phyloP scores from a whole-genome alignment of 352 stramenopile genomes.

The Aphanomyces cochlioides region DNA sequence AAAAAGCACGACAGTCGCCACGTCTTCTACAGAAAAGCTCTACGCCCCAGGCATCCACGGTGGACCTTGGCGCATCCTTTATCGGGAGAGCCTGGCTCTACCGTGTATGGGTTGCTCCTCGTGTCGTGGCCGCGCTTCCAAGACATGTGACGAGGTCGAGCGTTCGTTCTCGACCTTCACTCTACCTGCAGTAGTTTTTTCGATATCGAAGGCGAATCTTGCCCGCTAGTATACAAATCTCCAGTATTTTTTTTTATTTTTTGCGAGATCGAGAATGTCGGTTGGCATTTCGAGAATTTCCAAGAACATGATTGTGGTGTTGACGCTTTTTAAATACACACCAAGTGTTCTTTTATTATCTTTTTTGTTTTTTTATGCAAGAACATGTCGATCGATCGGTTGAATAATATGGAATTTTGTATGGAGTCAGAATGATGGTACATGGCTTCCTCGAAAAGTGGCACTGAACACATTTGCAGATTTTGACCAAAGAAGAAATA shows the following conservation, averaged over 20 bases:
- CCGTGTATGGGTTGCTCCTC: too few relatives aligned
- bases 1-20: too few relatives aligned
- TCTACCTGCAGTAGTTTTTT: too few relatives aligned
- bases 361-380: conserved; percentile 13
- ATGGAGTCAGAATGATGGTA: conserved; percentile 14
- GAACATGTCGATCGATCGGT: conserved; percentile 2
- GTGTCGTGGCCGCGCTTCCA: too few relatives aligned
- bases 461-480: conserved; percentile 29
- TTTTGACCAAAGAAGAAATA: conserved; percentile 19
- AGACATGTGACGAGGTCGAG: too few relatives aligned
- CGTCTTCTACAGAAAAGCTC: too few relatives aligned
- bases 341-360: background rate
- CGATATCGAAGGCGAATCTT: background rate
- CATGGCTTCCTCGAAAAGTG: conserved; percentile 1
- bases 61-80: too few relatives aligned
- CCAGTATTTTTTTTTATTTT: background rate
- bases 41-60: too few relatives aligned
- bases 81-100: too few relatives aligned
- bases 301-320: conserved; percentile 3
- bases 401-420: conserved; percentile 12
- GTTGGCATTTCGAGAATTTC: background rate
- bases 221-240: background rate
- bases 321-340: background rate
- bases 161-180: too few relatives aligned
- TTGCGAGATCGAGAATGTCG: background rate